Base-by-base conservation (phyloP, 129 eudicot species). In the Centella asiatica region DNA sequence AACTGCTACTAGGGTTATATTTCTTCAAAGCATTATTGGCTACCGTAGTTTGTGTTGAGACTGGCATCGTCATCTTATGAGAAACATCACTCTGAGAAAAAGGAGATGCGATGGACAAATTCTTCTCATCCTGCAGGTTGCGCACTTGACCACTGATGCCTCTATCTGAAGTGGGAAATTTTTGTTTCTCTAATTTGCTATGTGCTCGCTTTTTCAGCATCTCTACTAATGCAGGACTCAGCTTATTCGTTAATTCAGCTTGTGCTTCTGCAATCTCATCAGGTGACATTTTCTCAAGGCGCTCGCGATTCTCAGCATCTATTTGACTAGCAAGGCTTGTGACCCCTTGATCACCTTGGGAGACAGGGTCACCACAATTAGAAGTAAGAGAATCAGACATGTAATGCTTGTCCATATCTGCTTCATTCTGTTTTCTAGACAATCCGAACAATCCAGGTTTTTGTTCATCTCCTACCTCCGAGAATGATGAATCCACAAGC, bases 221-320 rank as follows among this genome's bases (percentile, higher is more conserved):
- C 58, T 81, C 62, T 40, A 90, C 54, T 56, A 86, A 60, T 61
- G 65, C 75, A 6, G 97, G 97, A 58, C 66, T 73, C 69, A 92
- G 67, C 79, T 80, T 87, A 33, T 78, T 73, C 81, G 71, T 71
- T 77, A 93, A 65, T 58, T 85, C 96, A 67, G 76, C 83, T 64
- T 77, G 92, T 31, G 96, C 96, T 62, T 93, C 96, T 20, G 87
- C 78, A 76, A 93, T 88, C 71, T 88, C 96, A 40, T 88, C 89
- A 40, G 83, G 64, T 17, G 99, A 93, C 99, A 93, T 93, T 36
- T 70, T 63, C 67, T 63, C 73, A 65, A 93, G 67, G 39, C 81
- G 74, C 17, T 83, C 92, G 69, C 76, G 96, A 65, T 88, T 93
- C 68, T 93, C 96, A 33, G 89, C 78, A 82, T 93, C 96, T 70